Evolutionary conservation across 2,329 filamentous ascomycete genomes (phyloP), one percentile per base, ranked within the genome.

Genomic region (Fusarium tuaranense): DNA sequence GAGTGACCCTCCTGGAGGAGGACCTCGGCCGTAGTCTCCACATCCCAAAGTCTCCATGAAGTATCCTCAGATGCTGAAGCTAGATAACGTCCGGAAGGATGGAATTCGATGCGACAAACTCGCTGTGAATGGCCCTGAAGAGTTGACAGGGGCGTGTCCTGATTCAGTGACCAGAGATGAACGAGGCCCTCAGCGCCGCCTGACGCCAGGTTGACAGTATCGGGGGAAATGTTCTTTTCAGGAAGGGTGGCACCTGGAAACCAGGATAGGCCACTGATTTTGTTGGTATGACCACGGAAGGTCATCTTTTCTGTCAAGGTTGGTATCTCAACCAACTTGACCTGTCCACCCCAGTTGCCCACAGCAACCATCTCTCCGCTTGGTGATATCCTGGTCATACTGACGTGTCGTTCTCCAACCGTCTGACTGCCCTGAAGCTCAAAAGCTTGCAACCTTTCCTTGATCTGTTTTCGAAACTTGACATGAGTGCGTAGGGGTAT

Each of bases 31-130:
- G 92, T 94, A 0, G 93, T 97, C 76, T 94, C 92, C 1, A 98
- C 91, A 81, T 98, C 96, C 96, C 97, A 99, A 38, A 99, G 87
- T 53, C 96, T 91, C 97, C 97, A 99, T 0, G 97, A 98, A 3
- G 95, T 98, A 81, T 99, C 97, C 79, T 97, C 97, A 0, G 95
- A 98, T 8, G 97, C 97, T 1, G 95, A 98, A 7, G 96, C 97
- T 7, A 98, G 87, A 79, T 96, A 98, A 71, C 89, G 89, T 5
- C 96, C 96, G 0, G 94, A 97, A 0, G 97, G 97, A 76, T 99
- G 97, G 80, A 98, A 98, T 69, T 98, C 97, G 14, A 97, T 93
- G 67, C 96, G 91, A 78, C 95, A 98, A 10, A 99, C 95, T 71
- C 97, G 92, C 64, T 93, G 94, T 6, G 90, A 92, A 80, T 99